These are phyloP conservation scores for Lichtheimia ornata DNA, from an alignment of 371 early-diverging fungal species.

Conservation along the genomic window DNA sequence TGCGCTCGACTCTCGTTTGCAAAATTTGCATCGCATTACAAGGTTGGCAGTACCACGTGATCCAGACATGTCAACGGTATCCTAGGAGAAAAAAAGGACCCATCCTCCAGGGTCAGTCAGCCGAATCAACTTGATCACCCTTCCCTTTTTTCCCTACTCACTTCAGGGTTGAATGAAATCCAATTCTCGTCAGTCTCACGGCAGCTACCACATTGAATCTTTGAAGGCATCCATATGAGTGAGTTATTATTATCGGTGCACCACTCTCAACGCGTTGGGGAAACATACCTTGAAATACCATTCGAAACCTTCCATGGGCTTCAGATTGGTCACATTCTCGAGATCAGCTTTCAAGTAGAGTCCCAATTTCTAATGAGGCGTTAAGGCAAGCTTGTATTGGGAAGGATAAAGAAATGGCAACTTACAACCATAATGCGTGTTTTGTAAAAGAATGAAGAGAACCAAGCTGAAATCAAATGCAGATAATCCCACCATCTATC, in stretches of 20 bases:
- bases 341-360: conserved; percentile 80
- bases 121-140: background rate
- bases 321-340: conserved; percentile 77
- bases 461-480: no score
- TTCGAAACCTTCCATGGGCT: conserved; percentile 61
- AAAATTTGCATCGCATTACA: conserved; percentile 92
- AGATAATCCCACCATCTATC: no score
- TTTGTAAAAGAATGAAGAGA: no score
- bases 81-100: conserved; percentile 17
- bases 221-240: background rate
- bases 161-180: conserved; percentile 68
- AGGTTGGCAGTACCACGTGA: conserved; percentile 84
- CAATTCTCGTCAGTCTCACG: conserved; percentile 75
- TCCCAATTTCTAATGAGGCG: conserved; percentile 42
- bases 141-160: background rate
- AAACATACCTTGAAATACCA: conserved; percentile 76
- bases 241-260: background rate
- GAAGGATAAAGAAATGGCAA: no score
- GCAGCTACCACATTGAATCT: conserved; percentile 84
- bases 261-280: background rate
- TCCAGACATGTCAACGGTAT: conserved; percentile 45
- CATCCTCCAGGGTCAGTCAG: background rate
- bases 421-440: no score
- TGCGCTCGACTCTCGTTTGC: conserved; percentile 79
- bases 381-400: no score